These are phyloP conservation scores for Sclerotinia subarctica DNA, from an alignment of 2,329 filamentous ascomycete genomes.

Conservation along the genomic window DNA sequence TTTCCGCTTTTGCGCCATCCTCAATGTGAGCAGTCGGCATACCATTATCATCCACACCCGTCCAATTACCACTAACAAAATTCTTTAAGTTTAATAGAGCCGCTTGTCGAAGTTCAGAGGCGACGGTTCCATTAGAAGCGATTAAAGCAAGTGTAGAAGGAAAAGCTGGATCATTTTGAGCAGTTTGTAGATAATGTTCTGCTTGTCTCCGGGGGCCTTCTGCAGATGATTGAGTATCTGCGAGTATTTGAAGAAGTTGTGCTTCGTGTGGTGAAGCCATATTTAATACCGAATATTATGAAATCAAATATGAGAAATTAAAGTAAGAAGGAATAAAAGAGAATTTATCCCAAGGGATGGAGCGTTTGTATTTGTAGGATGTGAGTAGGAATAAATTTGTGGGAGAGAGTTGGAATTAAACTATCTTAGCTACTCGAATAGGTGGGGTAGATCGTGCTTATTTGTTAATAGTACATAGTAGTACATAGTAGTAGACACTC, in stretches of 20 bases:
- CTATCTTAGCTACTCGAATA: not conserved
- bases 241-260: conserved; percentile 82
- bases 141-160: conserved; percentile 78
- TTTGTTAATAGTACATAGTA: no score
- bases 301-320: not conserved
- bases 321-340: not conserved
- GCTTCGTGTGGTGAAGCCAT: conserved; percentile 70
- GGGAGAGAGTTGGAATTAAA: not conserved
- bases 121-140: conserved; percentile 70
- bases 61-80: conserved; percentile 85
- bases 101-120: conserved; percentile 74
- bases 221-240: conserved; percentile 76
- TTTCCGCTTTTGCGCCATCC: conserved; percentile 68
- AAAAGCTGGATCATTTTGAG: conserved; percentile 58
- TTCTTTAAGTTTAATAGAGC: conserved; percentile 76
- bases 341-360: not conserved
- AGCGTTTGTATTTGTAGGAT: not conserved
- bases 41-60: conserved; percentile 64
- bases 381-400: not conserved
- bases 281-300: not conserved
- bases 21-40: conserved; percentile 56
- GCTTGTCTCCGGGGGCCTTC: conserved; percentile 79
- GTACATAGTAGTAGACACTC: no score
- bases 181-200: conserved; percentile 56
- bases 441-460: not conserved